phyloP scores from a whole-genome alignment of 805 yeast species.

The Wickerhamiella dianesei region DNA sequence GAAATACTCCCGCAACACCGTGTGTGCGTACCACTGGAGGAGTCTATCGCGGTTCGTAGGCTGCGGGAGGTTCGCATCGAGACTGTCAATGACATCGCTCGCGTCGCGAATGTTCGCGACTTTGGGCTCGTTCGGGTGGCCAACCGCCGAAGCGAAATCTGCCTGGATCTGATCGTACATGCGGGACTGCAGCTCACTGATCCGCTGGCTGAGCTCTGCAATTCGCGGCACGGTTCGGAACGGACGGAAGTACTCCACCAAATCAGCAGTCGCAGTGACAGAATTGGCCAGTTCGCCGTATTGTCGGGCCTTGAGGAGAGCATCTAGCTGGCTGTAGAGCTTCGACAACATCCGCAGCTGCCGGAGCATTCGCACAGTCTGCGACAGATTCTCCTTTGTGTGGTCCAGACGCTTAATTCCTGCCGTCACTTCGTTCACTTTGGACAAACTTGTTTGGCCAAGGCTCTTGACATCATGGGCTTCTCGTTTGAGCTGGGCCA shows the following conservation, averaged over 20 bases:
- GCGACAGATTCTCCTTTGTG: slow-evolving; percentile 70
- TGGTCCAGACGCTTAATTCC: slow-evolving; percentile 68
- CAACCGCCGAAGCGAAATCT: slow-evolving; percentile 39
- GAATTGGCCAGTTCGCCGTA: slow-evolving; percentile 44
- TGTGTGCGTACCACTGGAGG: slow-evolving; percentile 57
- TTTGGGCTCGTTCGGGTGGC: not conserved
- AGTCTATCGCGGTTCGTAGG: slow-evolving; percentile 44
- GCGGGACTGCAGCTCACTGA: slow-evolving; percentile 44
- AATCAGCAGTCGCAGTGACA: slow-evolving; percentile 58
- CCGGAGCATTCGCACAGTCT: slow-evolving; percentile 74
- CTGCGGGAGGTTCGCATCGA: slow-evolving; percentile 29
- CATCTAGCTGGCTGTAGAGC: slow-evolving; percentile 50
- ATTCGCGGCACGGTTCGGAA: slow-evolving; percentile 76
- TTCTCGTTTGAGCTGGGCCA: slow-evolving; percentile 17
- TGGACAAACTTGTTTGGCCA: slow-evolving; percentile 14
- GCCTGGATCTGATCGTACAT: slow-evolving; percentile 56
- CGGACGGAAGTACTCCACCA: slow-evolving; percentile 58
- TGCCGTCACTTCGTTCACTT: slow-evolving; percentile 40
- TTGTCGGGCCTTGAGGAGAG: slow-evolving; percentile 33
- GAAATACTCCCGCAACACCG: slow-evolving; percentile 57
- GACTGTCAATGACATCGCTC: slow-evolving; percentile 53
- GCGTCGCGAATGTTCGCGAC: slow-evolving; percentile 31
- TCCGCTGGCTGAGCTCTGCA: slow-evolving; percentile 46
- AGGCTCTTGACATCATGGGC: slow-evolving; percentile 11
- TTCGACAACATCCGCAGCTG: slow-evolving; percentile 74